These are phyloP conservation scores for Hygrocybe coccinea DNA, from an alignment of 768 basidiomycete genomes.

Conservation along the genomic window DNA sequence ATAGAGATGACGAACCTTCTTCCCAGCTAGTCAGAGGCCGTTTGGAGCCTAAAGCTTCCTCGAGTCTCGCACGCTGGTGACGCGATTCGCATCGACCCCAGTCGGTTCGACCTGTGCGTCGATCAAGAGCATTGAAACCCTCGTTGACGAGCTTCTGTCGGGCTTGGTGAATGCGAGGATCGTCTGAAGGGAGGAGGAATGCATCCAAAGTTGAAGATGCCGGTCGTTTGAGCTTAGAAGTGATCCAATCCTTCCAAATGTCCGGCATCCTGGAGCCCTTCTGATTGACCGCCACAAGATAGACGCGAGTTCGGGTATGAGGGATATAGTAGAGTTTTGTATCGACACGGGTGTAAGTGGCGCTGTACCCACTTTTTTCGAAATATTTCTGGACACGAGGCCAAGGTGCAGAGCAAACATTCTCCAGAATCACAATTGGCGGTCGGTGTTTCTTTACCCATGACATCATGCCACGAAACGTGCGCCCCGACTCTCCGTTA, in stretches of 20 bases:
- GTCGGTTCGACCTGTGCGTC: constrained; percentile 71
- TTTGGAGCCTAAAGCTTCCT: constrained; percentile 76
- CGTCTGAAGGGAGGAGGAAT: constrained; percentile 86
- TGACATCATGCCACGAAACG: constrained; percentile 91
- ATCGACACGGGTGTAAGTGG: constrained; percentile 64
- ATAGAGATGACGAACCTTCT: constrained; percentile 51
- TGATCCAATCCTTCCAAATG: constrained; percentile 62
- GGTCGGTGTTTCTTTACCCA: constrained; percentile 88
- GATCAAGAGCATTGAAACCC: constrained; percentile 56
- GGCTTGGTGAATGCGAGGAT: constrained; percentile 86
- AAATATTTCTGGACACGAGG: constrained; percentile 69
- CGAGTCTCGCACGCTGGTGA: constrained; percentile 80
- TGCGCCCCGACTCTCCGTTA: constrained; percentile 88
- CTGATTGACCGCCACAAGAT: constrained; percentile 75
- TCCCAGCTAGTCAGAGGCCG: constrained; percentile 92
- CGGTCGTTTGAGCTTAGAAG: constrained; percentile 64
- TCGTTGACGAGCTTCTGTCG: constrained; percentile 78
- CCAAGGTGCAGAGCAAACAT: constrained; percentile 93
- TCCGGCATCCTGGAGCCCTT: constrained; percentile 54
- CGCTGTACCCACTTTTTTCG: constrained; percentile 68
- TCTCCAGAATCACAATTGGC: constrained; percentile 89
- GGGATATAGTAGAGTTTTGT: constrained; percentile 91
- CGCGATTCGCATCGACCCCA: constrained; percentile 93
- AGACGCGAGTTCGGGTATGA: constrained; percentile 88
- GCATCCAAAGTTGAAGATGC: constrained; percentile 88